A percentile compares a stretch with the other conserved stretches of the same genome.
Conservation (phyloP, 495 filamentous ascomycete species). For the Trichoderma virens region DNA sequence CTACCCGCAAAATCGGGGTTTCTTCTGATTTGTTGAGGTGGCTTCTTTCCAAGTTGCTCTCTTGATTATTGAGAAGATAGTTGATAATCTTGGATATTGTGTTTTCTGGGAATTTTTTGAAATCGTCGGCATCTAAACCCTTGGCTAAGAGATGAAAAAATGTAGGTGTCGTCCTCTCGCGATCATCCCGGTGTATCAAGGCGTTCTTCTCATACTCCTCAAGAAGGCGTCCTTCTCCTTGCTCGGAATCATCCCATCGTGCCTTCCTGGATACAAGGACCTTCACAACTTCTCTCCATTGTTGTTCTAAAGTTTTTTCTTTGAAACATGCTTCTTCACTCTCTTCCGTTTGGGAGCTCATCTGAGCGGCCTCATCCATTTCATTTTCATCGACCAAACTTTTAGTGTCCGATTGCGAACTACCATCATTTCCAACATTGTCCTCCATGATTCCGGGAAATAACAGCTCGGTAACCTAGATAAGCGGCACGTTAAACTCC, state of each 20-base stretch:
- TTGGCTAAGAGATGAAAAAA: background rate
- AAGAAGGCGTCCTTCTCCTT: background rate
- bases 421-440: too few relatives aligned
- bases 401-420: too few relatives aligned
- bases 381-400: too few relatives aligned
- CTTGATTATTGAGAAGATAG: background rate
- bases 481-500: too few relatives aligned
- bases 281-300: background rate
- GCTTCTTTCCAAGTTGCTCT: background rate
- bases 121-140: background rate
- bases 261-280: background rate
- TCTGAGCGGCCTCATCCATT: too few relatives aligned
- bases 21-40: background rate
- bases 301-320: background rate
- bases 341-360: too few relatives aligned
- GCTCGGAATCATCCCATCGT: background rate
- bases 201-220: background rate
- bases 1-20: background rate
- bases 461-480: too few relatives aligned
- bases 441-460: too few relatives aligned
- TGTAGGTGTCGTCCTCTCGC: background rate
- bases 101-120: background rate
- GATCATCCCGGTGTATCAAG: background rate
- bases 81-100: background rate
- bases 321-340: too few relatives aligned